Base-by-base conservation (phyloP, 805 yeast genomes). In the Teunomyces tritomae region DNA sequence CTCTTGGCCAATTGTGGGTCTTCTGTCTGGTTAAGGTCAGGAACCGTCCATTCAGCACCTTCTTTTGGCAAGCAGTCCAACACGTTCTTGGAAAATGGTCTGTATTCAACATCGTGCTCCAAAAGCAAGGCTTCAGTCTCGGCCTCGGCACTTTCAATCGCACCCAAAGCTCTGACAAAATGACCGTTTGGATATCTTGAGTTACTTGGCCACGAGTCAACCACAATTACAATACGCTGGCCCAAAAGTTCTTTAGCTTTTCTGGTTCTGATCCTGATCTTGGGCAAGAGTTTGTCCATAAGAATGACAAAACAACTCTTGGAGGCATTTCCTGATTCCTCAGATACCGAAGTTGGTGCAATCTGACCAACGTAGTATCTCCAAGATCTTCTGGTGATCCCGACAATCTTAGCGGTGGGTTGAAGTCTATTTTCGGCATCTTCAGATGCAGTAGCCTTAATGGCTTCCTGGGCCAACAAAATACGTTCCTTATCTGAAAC, bases 81-180 rank as follows among this genome's bases (percentile, higher is more conserved):
- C 0, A 95, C 99, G 46, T 89, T 82, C 57, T 89, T 89, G 4
- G 97, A 84, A 64, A 94, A 94, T 26, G 98, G 99, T 56, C 97
- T 80, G 64, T 90, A 94, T 61, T 94, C 98, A 26, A 94, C 96
- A 62, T 92, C 97, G 63, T 94, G 97, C 63, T 94, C 99, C 49
- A 94, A 71, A 44, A 94, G 70, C 46, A 94, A 73, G 1, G 98
- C 97, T 62, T 94, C 98, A 8, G 97, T 92, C 69, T 94, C 99
- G 2, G 99, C 98, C 58, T 85, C 88, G 42, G 87, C 88, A 50
- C 90, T 84, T 68, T 94, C 99, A 43, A 92, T 81, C 14, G 81
- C 91, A 53, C 99, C 99, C 28, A 94, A 76, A 37, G 85, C 77
- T 58, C 97, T 80, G 3, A 94, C 92, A 62, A 89, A 92, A 67